A percentile compares a stretch with the other conserved stretches of the same genome.
Evolutionary conservation across 495 filamentous ascomycete species (phyloP).

Genomic region (Usnea hakonensis): DNA sequence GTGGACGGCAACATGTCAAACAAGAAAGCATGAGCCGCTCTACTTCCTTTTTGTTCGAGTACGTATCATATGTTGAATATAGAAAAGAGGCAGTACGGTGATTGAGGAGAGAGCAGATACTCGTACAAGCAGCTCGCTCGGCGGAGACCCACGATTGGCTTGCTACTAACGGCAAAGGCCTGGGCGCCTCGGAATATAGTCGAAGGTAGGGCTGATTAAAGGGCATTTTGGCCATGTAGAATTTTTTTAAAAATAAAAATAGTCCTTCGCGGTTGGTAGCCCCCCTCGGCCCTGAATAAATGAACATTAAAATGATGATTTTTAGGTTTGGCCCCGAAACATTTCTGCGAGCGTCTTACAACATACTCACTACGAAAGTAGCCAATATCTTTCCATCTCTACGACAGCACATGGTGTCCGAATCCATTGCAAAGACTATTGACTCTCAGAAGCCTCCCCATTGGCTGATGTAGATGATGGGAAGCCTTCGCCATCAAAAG

Average conservation of each 20-base stretch:
- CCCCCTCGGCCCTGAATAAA: too few species aligned
- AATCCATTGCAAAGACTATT: not conserved
- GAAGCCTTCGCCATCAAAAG: not conserved
- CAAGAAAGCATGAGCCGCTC: not conserved
- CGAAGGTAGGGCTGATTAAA: too few species aligned
- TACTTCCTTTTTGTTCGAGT: not conserved
- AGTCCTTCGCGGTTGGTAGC: too few species aligned
- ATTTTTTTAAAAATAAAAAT: too few species aligned
- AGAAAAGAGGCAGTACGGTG: not conserved
- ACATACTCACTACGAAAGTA: not conserved
- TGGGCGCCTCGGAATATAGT: too few species aligned
- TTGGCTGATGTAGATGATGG: not conserved
- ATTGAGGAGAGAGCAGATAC: not conserved
- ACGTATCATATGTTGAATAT: not conserved
- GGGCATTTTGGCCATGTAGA: too few species aligned
- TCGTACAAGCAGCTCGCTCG: not conserved
- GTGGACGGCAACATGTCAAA: not conserved
- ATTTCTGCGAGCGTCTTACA: too few species aligned
- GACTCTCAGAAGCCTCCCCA: not conserved
- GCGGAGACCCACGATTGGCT: not conserved
- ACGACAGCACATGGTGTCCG: not conserved
- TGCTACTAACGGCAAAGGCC: not conserved
- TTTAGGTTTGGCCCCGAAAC: too few species aligned
- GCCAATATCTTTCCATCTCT: not conserved
- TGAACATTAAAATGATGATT: too few species aligned